Evolutionary conservation across 345 rosid genomes (phyloP).

Genomic region (Eucalyptus rudis): DNA sequence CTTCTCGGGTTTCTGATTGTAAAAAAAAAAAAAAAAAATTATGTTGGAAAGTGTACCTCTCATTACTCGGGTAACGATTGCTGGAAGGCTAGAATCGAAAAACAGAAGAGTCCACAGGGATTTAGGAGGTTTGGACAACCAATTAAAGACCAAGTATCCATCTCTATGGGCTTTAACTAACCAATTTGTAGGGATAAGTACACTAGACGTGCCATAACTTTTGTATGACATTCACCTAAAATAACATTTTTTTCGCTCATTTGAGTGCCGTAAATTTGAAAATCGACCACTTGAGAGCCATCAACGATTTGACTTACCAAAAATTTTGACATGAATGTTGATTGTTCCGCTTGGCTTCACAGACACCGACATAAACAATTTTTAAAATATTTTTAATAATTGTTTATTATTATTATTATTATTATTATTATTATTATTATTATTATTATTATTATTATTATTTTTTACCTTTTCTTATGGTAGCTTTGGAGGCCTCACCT

Average conservation of each 20-base stretch:
- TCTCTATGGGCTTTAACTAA: not conserved
- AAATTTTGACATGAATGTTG: fast-evolving
- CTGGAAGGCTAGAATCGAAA: fast-evolving
- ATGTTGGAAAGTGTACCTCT: not conserved
- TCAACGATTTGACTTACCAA: too few relatives aligned
- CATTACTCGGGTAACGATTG: fast-evolving
- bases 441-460: too few relatives aligned
- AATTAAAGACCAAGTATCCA: not conserved
- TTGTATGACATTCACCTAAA: too few relatives aligned
- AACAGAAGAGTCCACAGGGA: not conserved
- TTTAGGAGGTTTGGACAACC: not conserved
- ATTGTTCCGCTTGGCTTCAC: too few relatives aligned
- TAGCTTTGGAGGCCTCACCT: too few relatives aligned
- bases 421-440: too few relatives aligned
- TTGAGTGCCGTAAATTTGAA: fast-evolving
- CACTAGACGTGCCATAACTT: fast-evolving
- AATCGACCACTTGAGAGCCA: too few relatives aligned
- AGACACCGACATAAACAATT: too few relatives aligned
- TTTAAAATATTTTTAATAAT: too few relatives aligned
- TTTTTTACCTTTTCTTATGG: too few relatives aligned
- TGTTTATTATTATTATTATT: too few relatives aligned
- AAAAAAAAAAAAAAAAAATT: fast-evolving
- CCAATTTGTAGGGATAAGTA: fast-evolving
- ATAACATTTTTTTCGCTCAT: too few relatives aligned
- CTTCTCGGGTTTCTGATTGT: fast-evolving